phyloP scores from a whole-genome alignment of 1,284 basidiomycete species.

The Pseudomicrostroma phylloplanum region DNA sequence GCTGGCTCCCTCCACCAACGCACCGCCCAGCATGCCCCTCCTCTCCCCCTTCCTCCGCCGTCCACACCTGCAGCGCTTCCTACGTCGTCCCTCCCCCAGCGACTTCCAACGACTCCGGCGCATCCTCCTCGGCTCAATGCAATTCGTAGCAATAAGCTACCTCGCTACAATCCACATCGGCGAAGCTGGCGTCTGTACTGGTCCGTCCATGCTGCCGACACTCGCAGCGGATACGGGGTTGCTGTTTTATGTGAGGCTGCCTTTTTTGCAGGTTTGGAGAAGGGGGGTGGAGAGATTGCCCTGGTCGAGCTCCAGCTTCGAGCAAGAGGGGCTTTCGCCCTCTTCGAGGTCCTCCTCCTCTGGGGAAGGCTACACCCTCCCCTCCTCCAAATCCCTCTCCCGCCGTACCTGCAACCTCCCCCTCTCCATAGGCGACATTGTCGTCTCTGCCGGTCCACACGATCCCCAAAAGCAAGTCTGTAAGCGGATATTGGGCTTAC shows the following conservation, averaged over 20 bases:
- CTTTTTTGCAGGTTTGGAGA: slow-evolving; percentile 9
- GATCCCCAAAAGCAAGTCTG: slow-evolving; percentile 68
- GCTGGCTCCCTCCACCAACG: too few species aligned
- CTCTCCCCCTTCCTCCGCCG: too few species aligned
- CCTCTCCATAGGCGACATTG: slow-evolving; percentile 63
- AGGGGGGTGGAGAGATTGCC: neutral
- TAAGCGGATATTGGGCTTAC: slow-evolving; percentile 83
- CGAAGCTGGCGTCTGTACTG: slow-evolving; percentile 11
- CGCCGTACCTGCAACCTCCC: neutral
- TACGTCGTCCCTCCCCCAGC: too few species aligned
- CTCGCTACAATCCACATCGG: neutral
- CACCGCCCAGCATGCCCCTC: too few species aligned
- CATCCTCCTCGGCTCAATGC: neutral
- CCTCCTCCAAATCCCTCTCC: neutral
- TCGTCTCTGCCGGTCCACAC: slow-evolving; percentile 69
- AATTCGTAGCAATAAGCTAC: neutral
- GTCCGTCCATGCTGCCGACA: slow-evolving; percentile 46
- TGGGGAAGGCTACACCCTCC: neutral
- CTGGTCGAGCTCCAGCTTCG: too few species aligned
- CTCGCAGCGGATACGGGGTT: slow-evolving; percentile 34
- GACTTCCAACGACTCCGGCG: neutral
- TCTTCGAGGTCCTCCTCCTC: neutral
- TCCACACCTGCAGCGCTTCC: too few species aligned
- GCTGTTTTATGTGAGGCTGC: slow-evolving; percentile 31
- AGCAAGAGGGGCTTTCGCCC: too few species aligned